phyloP scores from a whole-genome alignment of 306 rosid genomes.

The Pterocarpus macrocarpus region DNA sequence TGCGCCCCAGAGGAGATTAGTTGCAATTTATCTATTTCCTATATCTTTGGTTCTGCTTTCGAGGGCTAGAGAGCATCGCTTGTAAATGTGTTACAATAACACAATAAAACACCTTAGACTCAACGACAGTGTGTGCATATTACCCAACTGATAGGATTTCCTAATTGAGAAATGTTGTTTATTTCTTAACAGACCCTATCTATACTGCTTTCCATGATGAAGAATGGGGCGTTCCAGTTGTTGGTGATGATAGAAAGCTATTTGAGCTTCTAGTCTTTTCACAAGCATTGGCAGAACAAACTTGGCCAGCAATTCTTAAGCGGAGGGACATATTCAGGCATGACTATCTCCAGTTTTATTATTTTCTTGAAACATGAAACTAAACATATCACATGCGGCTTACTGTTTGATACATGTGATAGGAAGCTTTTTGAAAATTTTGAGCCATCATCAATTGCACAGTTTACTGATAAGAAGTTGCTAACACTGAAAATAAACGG shows the following conservation, averaged over 20 bases:
- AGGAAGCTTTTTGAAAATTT: conserved; percentile 81
- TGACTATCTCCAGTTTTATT: conserved; percentile 22
- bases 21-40: not conserved
- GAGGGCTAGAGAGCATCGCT: not conserved
- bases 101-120: not conserved
- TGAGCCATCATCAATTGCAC: conserved; percentile 75
- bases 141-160: conserved; percentile 1
- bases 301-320: conserved; percentile 80
- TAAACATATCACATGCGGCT: conserved; percentile 25
- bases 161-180: conserved; percentile 32
- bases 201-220: conserved; percentile 81
- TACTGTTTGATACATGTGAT: conserved; percentile 36
- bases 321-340: conserved; percentile 82
- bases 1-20: no score
- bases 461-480: conserved; percentile 74
- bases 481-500: conserved; percentile 69
- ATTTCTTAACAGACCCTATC: conserved; percentile 65
- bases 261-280: conserved; percentile 86
- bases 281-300: conserved; percentile 88
- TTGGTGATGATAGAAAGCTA: conserved; percentile 75
- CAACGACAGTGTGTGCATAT: not conserved
- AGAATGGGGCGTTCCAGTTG: conserved; percentile 92
- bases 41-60: not conserved
- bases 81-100: no score
- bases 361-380: not conserved